Evolutionary conservation across 768 basidiomycete genomes (phyloP).

Genomic region (Clitopilus hobsonii): DNA sequence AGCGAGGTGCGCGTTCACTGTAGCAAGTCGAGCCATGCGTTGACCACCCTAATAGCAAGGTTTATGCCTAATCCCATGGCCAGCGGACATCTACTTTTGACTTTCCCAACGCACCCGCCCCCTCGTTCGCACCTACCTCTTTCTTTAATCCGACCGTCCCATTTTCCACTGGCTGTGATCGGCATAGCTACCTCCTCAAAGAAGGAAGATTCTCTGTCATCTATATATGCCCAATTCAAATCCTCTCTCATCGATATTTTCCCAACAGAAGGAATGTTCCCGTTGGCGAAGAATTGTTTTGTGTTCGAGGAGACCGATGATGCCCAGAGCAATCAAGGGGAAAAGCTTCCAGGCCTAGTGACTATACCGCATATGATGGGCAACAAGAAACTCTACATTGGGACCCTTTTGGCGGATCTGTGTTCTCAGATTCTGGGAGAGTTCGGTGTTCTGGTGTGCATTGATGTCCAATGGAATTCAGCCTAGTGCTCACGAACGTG

Average conservation of each 20-base stretch:
- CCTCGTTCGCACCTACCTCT: slow-evolving; percentile 64
- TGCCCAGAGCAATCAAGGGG: slow-evolving; percentile 51
- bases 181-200: slow-evolving; percentile 75
- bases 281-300: slow-evolving; percentile 78
- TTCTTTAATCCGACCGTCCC: slow-evolving; percentile 71
- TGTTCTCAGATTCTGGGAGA: slow-evolving; percentile 85
- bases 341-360: slow-evolving; percentile 58
- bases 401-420: slow-evolving; percentile 83
- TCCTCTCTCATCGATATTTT: slow-evolving; percentile 60
- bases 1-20: slow-evolving; percentile 49
- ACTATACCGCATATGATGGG: slow-evolving; percentile 84
- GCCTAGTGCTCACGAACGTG: slow-evolving; percentile 1
- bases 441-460: slow-evolving; percentile 77
- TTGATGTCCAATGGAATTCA: neutral
- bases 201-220: slow-evolving; percentile 39
- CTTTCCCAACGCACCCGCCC: slow-evolving; percentile 71
- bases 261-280: slow-evolving; percentile 62
- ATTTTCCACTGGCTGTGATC: slow-evolving; percentile 84
- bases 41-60: slow-evolving; percentile 43
- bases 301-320: slow-evolving; percentile 77
- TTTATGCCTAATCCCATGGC: slow-evolving; percentile 79
- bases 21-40: slow-evolving; percentile 5
- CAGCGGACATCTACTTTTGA: slow-evolving; percentile 77
- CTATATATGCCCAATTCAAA: slow-evolving; percentile 64
- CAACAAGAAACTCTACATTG: slow-evolving; percentile 84